Percentiles rank a stretch among this genome's conserved stretches.
Conservation (phyloP, 176 grass and related monocot species). For the Microstegium vimineum region DNA sequence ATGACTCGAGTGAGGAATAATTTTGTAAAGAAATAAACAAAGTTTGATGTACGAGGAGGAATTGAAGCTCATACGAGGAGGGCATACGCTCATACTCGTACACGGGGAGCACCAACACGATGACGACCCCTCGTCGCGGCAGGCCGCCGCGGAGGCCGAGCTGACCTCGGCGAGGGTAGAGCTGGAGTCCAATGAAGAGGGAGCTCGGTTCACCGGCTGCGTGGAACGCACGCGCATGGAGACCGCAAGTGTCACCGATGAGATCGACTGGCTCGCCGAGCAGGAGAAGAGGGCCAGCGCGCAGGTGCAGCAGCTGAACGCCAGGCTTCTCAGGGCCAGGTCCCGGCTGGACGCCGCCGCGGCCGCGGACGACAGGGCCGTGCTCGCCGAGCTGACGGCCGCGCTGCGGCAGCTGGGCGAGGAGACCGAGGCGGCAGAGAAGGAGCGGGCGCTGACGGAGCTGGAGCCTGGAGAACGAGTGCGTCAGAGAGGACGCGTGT, state of each 20-base stretch:
- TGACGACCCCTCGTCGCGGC: not conserved
- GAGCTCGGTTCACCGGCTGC: conserved; percentile 37
- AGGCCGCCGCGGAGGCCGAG: too few relatives aligned
- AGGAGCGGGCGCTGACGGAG: conserved; percentile 33
- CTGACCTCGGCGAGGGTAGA: conserved; percentile 47
- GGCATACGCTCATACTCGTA: too few relatives aligned
- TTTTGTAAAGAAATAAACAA: too few relatives aligned
- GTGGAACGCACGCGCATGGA: conserved; percentile 51
- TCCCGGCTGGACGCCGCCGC: conserved; percentile 40
- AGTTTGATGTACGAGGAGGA: too few relatives aligned
- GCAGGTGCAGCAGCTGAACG: conserved; percentile 49
- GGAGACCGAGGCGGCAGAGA: conserved; percentile 44
- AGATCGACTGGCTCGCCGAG: conserved; percentile 28
- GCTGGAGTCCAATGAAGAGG: conserved; percentile 51
- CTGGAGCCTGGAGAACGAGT: conserved; percentile 30
- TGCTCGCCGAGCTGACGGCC: conserved; percentile 41
- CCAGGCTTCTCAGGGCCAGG: conserved; percentile 51
- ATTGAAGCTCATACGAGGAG: too few relatives aligned
- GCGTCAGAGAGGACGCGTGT: conserved; percentile 17
- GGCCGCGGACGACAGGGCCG: conserved; percentile 44
- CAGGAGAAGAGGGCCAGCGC: conserved; percentile 59
- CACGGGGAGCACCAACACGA: conserved; percentile 8
- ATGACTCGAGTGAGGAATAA: too few relatives aligned
- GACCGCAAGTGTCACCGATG: conserved; percentile 37
- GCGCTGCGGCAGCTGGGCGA: conserved; percentile 52